phyloP scores from a whole-genome alignment of 2,329 filamentous ascomycete genomes.

The Microcera coccophila region DNA sequence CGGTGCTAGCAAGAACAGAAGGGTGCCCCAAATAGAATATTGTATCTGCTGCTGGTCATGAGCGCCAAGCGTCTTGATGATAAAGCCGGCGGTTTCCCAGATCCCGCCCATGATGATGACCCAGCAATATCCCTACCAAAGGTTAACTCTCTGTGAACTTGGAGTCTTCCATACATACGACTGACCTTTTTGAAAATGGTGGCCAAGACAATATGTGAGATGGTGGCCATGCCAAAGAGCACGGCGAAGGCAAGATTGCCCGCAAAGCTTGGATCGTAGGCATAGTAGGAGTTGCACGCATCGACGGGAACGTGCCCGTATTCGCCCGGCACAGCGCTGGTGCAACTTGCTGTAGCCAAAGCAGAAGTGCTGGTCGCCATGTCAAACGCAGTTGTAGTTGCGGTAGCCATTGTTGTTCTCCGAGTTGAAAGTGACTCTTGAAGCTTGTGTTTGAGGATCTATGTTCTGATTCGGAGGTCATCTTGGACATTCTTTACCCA shows the following conservation, averaged over 20 bases:
- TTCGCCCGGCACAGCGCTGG: conserved; percentile 30
- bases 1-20: conserved; percentile 41
- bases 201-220: conserved; percentile 27
- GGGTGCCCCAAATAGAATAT: conserved; percentile 29
- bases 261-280: conserved; percentile 31
- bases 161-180: background rate
- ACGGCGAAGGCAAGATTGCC: conserved; percentile 33
- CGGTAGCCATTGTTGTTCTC: conserved; percentile 7
- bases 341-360: conserved; percentile 29
- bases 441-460: background rate
- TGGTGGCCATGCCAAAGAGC: conserved; percentile 29
- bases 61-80: conserved; percentile 33
- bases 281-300: conserved; percentile 33
- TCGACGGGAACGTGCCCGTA: conserved; percentile 31
- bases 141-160: too few species aligned
- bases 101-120: conserved; percentile 37
- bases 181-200: conserved; percentile 30
- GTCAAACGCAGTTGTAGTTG: conserved; percentile 15
- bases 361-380: conserved; percentile 31
- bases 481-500: background rate
- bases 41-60: conserved; percentile 36
- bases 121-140: conserved; percentile 33
- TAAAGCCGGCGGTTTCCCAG: conserved; percentile 40
- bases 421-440: background rate
- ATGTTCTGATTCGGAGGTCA: background rate